Evolutionary conservation across 345 rosid genomes (phyloP).

Genomic region (Eucalyptus erythrocorys): DNA sequence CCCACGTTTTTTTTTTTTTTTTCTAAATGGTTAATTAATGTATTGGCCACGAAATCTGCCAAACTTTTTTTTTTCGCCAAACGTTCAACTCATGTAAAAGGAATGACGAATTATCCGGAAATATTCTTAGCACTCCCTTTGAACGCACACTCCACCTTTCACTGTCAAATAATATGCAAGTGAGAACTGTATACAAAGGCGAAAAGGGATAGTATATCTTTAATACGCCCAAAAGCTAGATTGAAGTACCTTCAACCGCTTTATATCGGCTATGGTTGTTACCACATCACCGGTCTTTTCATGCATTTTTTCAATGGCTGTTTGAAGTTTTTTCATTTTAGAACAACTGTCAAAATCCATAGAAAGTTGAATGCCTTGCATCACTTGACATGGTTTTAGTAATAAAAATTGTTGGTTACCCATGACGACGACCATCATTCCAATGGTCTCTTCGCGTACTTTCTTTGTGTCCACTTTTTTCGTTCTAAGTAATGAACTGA

Average conservation of each 20-base stretch:
- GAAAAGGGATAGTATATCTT: neutral
- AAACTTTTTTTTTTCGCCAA: too few species aligned
- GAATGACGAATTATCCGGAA: neutral
- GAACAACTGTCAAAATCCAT: neutral
- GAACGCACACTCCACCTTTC: neutral
- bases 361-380: neutral
- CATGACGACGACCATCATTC: neutral
- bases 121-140: neutral
- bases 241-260: neutral
- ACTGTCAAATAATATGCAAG: neutral
- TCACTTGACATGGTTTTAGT: neutral
- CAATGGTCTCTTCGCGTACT: neutral
- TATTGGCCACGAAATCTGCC: neutral
- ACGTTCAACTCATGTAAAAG: neutral
- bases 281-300: neutral
- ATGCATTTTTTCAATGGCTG: neutral
- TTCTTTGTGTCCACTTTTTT: neutral
- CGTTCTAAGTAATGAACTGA: neutral
- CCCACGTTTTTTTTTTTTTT: neutral
- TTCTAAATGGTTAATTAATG: neutral
- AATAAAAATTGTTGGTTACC: neutral
- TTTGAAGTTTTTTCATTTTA: neutral
- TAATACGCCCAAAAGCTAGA: neutral
- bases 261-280: neutral
- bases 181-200: neutral